Conservation (phyloP, 129 eudicot species). For the Cynara cardunculus region DNA sequence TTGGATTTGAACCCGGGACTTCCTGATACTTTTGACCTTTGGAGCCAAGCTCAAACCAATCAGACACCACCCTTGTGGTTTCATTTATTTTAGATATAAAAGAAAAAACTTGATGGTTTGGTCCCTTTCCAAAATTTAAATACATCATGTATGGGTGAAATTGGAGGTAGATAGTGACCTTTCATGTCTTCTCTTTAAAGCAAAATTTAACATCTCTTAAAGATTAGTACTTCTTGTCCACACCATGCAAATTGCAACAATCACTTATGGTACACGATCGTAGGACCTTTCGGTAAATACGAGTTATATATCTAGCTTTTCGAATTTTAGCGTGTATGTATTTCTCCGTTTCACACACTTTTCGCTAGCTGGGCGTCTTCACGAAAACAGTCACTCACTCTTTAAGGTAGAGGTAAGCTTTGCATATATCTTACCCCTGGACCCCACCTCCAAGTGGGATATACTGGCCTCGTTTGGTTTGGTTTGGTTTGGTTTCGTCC, state of each 20-base stretch:
- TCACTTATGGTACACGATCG: constrained; percentile 13
- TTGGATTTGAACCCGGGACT: no score
- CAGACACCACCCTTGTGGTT: no score
- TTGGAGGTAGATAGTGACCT: constrained; percentile 39
- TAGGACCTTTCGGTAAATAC: constrained; percentile 14
- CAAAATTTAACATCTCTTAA: constrained; percentile 41
- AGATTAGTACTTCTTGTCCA: constrained; percentile 20
- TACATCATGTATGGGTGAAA: constrained; percentile 19
- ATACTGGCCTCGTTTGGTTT: background rate
- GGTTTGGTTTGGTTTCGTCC: background rate
- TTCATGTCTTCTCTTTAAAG: constrained; percentile 69
- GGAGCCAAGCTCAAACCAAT: no score
- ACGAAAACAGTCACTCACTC: background rate
- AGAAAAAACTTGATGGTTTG: constrained; percentile 15
- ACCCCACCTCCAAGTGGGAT: background rate
- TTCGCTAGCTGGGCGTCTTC: background rate
- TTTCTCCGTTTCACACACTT: background rate
- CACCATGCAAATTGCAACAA: constrained; percentile 16
- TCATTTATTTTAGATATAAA: background rate
- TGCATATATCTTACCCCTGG: background rate
- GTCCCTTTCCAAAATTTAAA: constrained; percentile 36
- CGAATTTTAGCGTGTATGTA: background rate
- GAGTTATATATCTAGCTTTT: background rate
- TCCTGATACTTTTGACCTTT: no score
- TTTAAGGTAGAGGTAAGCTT: background rate